phyloP scores from a whole-genome alignment of 140 eudicot species.

The Cichorium intybus region DNA sequence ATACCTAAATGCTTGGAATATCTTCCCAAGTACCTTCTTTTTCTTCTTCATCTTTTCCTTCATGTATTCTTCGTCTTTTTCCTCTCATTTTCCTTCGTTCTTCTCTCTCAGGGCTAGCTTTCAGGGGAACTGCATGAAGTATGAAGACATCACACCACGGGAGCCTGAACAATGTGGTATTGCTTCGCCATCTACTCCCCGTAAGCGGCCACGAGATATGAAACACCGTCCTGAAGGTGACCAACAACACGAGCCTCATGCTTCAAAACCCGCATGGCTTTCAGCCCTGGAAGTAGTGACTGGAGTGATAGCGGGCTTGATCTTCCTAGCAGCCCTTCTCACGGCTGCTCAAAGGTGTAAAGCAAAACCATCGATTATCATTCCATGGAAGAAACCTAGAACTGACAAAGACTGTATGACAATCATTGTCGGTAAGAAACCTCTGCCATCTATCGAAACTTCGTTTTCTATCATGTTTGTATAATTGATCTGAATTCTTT shows the following conservation, averaged over 20 bases:
- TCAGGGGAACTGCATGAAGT: constrained; percentile 84
- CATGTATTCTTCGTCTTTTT: neutral
- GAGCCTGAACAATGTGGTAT: constrained; percentile 73
- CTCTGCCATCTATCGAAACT: neutral
- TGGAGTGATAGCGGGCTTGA: constrained; percentile 62
- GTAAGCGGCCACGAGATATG: constrained; percentile 22
- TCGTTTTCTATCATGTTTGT: neutral
- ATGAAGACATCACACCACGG: constrained; percentile 63
- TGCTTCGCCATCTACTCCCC: constrained; percentile 45
- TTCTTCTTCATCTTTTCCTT: constrained; percentile 14
- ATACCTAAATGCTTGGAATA: constrained; percentile 83
- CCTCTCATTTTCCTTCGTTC: constrained; percentile 1
- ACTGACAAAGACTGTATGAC: constrained; percentile 51
- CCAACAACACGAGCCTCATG: constrained; percentile 26
- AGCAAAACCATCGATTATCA: constrained; percentile 39
- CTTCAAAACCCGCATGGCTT: constrained; percentile 72
- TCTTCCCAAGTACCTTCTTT: constrained; percentile 66
- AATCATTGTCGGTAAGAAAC: constrained; percentile 52
- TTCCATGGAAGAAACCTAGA: constrained; percentile 77
- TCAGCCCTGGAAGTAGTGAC: constrained; percentile 67
- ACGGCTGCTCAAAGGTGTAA: constrained; percentile 48
- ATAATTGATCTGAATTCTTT: neutral
- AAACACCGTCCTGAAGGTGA: constrained; percentile 52
- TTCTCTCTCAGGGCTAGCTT: constrained; percentile 59
- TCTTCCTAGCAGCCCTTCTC: constrained; percentile 49